Percentiles rank a stretch among this genome's conserved stretches.
Evolutionary conservation across 306 rosid genomes (phyloP).

Genomic region (Morella rubra): DNA sequence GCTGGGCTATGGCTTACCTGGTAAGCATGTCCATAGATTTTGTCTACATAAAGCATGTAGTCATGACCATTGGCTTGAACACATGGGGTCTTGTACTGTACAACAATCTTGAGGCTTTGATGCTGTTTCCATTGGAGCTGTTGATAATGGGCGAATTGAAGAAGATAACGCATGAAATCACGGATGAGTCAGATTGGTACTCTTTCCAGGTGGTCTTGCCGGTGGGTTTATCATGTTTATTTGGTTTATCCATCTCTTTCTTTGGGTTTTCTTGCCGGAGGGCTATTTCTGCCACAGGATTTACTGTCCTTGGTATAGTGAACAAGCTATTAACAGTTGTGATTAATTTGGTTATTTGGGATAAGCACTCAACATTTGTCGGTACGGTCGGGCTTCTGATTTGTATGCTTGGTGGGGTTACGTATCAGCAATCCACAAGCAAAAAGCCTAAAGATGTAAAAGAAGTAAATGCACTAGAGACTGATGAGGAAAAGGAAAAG

Average conservation of each 20-base stretch:
- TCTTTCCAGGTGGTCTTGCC: conserved; percentile 65
- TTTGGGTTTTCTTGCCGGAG: conserved; percentile 87
- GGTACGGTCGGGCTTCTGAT: conserved; percentile 77
- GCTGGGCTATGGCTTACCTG: conserved; percentile 78
- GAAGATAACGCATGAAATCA: conserved; percentile 70
- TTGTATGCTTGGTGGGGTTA: conserved; percentile 74
- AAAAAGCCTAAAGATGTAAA: conserved; percentile 52
- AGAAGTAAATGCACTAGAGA: conserved; percentile 36
- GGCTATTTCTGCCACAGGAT: conserved; percentile 77
- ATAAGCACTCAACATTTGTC: conserved; percentile 75
- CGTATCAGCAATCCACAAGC: conserved; percentile 76
- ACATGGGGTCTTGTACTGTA: conserved; percentile 86
- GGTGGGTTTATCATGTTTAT: conserved; percentile 67
- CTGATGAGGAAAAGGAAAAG: conserved; percentile 56
- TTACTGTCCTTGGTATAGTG: conserved; percentile 89
- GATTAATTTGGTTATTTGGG: conserved; percentile 76
- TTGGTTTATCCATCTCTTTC: conserved; percentile 78
- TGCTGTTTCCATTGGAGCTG: conserved; percentile 74
- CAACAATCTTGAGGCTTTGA: conserved; percentile 80
- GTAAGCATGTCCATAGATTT: conserved; percentile 81
- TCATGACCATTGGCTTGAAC: conserved; percentile 73
- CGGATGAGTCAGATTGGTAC: conserved; percentile 68
- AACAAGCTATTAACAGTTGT: conserved; percentile 77
- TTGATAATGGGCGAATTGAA: conserved; percentile 78
- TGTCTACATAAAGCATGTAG: conserved; percentile 85